phyloP scores from a whole-genome alignment of 176 grass and related monocot genomes.

The Olyra latifolia region DNA sequence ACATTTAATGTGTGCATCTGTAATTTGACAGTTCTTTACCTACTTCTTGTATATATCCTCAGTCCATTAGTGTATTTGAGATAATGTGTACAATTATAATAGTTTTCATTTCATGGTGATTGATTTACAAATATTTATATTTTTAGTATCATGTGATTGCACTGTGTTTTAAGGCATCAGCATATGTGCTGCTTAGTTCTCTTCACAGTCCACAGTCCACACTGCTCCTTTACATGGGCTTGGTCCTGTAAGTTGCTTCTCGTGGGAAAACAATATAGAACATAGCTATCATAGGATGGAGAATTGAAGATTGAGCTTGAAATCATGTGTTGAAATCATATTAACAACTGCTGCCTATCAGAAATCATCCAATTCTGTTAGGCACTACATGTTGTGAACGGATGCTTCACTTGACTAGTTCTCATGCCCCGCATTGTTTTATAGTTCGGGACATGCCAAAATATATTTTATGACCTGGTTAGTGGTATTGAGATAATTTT shows the following conservation, averaged over 20 bases:
- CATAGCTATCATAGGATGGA: background rate
- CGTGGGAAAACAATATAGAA: background rate
- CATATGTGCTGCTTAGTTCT: background rate
- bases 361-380: background rate
- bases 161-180: background rate
- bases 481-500: background rate
- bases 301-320: background rate
- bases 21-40: background rate
- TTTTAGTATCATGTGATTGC: background rate
- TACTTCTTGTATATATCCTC: background rate
- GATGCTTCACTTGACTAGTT: background rate
- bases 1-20: background rate
- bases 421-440: background rate
- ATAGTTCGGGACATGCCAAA: background rate
- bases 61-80: background rate
- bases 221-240: background rate
- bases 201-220: background rate
- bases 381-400: background rate
- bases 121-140: background rate
- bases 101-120: background rate
- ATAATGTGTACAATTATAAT: slow-evolving; percentile 16
- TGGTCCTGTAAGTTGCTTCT: background rate
- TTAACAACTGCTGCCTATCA: background rate
- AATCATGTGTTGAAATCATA: background rate
- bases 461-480: background rate